A percentile compares a stretch with the other conserved stretches of the same genome.
Conservation (phyloP, 2,329 filamentous ascomycete genomes). For the Lasiodiplodia hormozganensis region DNA sequence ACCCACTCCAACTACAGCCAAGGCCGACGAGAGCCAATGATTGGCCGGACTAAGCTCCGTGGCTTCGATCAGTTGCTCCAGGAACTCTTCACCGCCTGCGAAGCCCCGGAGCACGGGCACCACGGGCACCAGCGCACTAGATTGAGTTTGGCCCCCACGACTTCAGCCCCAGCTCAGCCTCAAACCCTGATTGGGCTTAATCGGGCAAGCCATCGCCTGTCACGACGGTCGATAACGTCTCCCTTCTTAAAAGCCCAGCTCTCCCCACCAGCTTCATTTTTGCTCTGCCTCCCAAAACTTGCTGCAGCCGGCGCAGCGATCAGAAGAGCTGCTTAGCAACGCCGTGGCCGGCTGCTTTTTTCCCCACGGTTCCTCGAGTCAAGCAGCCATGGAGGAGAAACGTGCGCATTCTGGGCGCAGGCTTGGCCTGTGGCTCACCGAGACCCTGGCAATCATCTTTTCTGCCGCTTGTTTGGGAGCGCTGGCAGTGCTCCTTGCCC, state of each 20-base stretch:
- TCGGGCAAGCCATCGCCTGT: too few species aligned
- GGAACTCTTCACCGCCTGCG: not conserved
- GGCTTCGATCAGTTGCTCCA: not conserved
- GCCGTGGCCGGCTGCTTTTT: not conserved
- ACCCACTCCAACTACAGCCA: not conserved
- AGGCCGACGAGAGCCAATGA: not conserved
- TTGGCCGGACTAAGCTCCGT: not conserved
- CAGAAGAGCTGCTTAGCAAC: not conserved
- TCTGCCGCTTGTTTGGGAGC: not conserved
- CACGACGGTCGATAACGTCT: too few species aligned
- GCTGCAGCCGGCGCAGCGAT: not conserved
- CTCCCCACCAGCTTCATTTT: not conserved
- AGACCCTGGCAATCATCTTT: not conserved
- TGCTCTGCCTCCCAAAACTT: too few species aligned
- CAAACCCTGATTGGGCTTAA: not conserved
- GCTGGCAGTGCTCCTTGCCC: not conserved
- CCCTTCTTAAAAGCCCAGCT: too few species aligned
- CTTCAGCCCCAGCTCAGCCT: not conserved
- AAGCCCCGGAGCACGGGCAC: too few species aligned
- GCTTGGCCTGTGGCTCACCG: not conserved
- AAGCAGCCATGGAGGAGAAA: not conserved
- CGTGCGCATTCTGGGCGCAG: too few species aligned
- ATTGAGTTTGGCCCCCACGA: not conserved
- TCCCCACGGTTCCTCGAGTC: too few species aligned
- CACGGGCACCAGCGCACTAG: not conserved